A percentile compares a stretch with the other conserved stretches of the same genome.
Evolutionary conservation across 768 basidiomycete genomes (phyloP).

Genomic region (Leccinum truebloodii): DNA sequence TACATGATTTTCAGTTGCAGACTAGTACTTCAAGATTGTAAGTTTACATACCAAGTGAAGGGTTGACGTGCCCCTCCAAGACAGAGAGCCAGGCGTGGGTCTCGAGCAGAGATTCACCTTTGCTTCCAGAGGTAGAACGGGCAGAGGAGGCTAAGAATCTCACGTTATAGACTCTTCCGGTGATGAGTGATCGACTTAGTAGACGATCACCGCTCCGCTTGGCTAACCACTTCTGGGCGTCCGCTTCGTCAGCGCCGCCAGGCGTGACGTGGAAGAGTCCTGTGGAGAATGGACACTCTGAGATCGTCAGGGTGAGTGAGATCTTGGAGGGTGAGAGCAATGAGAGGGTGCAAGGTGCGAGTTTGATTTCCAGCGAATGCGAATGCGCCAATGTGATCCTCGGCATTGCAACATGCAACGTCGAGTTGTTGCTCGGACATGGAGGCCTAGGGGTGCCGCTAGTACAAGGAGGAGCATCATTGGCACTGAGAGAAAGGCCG

Average conservation of each 20-base stretch:
- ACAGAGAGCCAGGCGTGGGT: constrained; percentile 20
- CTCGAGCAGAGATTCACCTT: background rate
- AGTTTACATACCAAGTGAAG: constrained; percentile 10
- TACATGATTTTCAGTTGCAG: constrained; percentile 8
- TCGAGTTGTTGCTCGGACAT: background rate
- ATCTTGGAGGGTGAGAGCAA: background rate
- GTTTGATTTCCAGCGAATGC: background rate
- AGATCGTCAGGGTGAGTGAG: constrained; percentile 18
- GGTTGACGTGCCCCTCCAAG: constrained; percentile 9
- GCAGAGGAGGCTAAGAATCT: constrained; percentile 17
- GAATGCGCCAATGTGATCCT: constrained; percentile 5
- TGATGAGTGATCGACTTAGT: constrained; percentile 17
- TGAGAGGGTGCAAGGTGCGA: background rate
- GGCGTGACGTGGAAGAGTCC: constrained; percentile 16
- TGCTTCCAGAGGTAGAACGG: background rate
- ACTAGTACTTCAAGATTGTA: background rate
- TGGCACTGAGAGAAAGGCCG: too few relatives aligned
- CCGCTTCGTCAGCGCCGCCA: background rate
- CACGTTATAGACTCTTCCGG: constrained; percentile 22
- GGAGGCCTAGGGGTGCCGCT: too few relatives aligned
- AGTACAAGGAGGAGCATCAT: too few relatives aligned
- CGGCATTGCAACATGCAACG: constrained; percentile 2
- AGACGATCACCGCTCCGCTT: constrained; percentile 7
- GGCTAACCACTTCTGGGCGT: constrained; percentile 2
- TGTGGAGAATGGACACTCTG: constrained; percentile 12